phyloP scores from a whole-genome alignment of 2,329 filamentous ascomycete genomes.

The Cordyceps javanica region DNA sequence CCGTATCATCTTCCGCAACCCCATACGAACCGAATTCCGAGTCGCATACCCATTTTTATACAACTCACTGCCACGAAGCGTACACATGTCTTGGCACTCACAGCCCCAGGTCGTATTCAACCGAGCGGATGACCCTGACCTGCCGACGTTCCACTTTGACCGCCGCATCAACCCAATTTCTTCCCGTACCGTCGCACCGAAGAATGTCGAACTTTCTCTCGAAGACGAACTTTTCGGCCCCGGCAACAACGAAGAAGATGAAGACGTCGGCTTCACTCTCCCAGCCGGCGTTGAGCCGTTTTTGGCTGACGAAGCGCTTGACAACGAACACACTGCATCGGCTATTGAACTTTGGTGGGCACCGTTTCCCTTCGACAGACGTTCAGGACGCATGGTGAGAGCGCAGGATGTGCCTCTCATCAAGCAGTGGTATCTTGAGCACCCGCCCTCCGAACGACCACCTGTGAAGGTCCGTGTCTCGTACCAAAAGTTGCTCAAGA shows the following conservation, averaged over 20 bases:
- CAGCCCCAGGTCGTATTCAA: constrained; percentile 90
- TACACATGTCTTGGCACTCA: constrained; percentile 89
- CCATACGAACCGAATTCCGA: constrained; percentile 90
- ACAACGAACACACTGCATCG: constrained; percentile 80
- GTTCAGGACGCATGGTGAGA: constrained; percentile 92
- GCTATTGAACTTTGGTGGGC: constrained; percentile 98
- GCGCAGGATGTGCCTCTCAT: constrained; percentile 95
- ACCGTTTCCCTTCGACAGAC: constrained; percentile 88
- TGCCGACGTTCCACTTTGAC: constrained; percentile 97
- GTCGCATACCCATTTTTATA: constrained; percentile 94
- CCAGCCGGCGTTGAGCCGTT: constrained; percentile 80
- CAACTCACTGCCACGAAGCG: constrained; percentile 91
- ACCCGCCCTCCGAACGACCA: constrained; percentile 76
- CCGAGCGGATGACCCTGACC: constrained; percentile 75
- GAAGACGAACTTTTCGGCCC: constrained; percentile 89
- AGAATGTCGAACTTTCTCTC: constrained; percentile 85
- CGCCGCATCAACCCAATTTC: constrained; percentile 98
- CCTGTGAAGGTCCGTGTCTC: constrained; percentile 97
- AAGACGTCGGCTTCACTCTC: constrained; percentile 81
- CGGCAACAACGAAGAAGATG: constrained; percentile 64
- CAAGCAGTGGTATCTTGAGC: constrained; percentile 98
- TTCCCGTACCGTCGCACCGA: constrained; percentile 85
- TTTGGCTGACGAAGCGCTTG: constrained; percentile 80
- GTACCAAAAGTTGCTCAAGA: constrained; percentile 96
- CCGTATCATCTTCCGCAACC: constrained; percentile 94